These are phyloP conservation scores for Leccinum subgranulosum DNA, from an alignment of 768 basidiomycete species.

Conservation along the genomic window DNA sequence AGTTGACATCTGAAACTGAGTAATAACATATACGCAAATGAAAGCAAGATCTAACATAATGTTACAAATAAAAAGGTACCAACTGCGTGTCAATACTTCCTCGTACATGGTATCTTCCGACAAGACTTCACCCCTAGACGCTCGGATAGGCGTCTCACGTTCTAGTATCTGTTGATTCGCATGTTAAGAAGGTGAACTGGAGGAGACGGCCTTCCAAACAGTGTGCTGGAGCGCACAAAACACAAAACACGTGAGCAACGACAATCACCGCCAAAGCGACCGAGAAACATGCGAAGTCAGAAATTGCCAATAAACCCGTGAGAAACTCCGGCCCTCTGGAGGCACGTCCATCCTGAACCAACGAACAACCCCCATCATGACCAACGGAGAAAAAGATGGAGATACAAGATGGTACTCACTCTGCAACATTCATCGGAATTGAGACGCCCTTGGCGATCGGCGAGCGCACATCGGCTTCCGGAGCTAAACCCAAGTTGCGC, in stretches of 20 bases:
- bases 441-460: constrained; percentile 24
- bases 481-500: constrained; percentile 3
- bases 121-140: constrained; percentile 1
- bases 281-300: constrained; percentile 16
- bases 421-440: constrained; percentile 17
- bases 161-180: constrained; percentile 3
- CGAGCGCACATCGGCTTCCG: constrained; percentile 27
- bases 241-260: constrained; percentile 17
- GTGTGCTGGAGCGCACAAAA: constrained; percentile 17
- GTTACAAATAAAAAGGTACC: neutral
- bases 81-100: neutral
- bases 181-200: constrained; percentile 4
- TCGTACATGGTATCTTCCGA: neutral
- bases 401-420: constrained; percentile 19
- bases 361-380: constrained; percentile 8
- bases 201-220: constrained; percentile 29
- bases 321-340: neutral
- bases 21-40: constrained; percentile 1
- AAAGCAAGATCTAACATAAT: neutral
- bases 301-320: constrained; percentile 5
- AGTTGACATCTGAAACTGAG: neutral
- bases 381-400: neutral
- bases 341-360: constrained; percentile 10
- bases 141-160: neutral
- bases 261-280: constrained; percentile 13